Conservation (phyloP, 495 filamentous ascomycete species). For the Penicillium turbatum region DNA sequence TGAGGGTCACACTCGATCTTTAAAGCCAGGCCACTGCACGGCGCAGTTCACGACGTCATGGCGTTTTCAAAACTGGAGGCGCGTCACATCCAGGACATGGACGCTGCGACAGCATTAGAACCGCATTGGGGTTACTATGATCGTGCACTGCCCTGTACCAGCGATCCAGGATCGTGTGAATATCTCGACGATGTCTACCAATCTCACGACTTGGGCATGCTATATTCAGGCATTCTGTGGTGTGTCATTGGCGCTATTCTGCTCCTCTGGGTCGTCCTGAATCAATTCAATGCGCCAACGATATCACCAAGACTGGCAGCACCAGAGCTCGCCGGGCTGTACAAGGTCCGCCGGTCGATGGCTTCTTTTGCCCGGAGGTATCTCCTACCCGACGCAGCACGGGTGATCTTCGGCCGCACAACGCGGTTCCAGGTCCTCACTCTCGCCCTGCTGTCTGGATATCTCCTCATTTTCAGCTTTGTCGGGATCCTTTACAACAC, state of each 20-base stretch:
- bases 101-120: conserved; percentile 35
- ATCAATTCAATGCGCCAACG: conserved; percentile 8
- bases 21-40: neutral
- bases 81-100: conserved; percentile 39
- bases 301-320: neutral
- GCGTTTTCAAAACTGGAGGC: conserved; percentile 2
- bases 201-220: conserved; percentile 54
- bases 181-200: conserved; percentile 60
- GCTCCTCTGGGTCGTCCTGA: conserved; percentile 39
- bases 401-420: conserved; percentile 33
- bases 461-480: conserved; percentile 60
- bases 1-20: neutral
- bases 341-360: conserved; percentile 12
- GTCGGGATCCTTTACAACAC: conserved; percentile 55
- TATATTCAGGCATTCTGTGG: conserved; percentile 61
- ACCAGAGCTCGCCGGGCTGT: conserved; percentile 3
- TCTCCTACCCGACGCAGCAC: conserved; percentile 38
- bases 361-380: conserved; percentile 19
- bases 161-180: conserved; percentile 56
- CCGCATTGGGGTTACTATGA: conserved; percentile 60
- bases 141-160: conserved; percentile 54
- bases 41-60: conserved; percentile 7
- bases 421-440: conserved; percentile 46
- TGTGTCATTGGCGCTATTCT: conserved; percentile 49
- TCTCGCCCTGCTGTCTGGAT: conserved; percentile 46